Evolutionary conservation across 2,329 filamentous ascomycete genomes (phyloP).

Genomic region (Trichoderma breve): DNA sequence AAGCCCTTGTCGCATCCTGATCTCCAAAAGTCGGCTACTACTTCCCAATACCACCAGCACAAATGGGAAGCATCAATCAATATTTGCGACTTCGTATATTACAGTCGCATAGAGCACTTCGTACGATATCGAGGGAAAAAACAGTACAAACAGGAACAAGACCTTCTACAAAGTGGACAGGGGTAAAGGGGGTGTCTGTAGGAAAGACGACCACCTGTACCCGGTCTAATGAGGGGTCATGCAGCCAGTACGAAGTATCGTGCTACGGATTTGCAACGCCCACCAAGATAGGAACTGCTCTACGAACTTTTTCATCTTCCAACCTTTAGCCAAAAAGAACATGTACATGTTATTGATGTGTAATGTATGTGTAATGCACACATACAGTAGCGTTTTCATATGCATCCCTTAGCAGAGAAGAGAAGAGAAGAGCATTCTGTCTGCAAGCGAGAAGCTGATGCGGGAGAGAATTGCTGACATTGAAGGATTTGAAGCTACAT

Average conservation of each 20-base stretch:
- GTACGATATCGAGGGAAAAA: not conserved
- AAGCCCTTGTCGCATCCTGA: slow-evolving; percentile 8
- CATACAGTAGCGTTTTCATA: not conserved
- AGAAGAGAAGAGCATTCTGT: not conserved
- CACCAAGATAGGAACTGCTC: not conserved
- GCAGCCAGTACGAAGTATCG: not conserved
- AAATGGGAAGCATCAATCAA: not conserved
- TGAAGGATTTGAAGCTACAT: not conserved
- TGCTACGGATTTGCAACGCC: slow-evolving; percentile 1
- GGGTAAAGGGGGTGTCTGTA: slow-evolving; percentile 8
- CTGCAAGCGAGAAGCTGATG: not conserved
- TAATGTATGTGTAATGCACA: not conserved
- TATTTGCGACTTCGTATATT: not conserved
- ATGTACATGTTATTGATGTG: not conserved
- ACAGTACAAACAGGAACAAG: not conserved
- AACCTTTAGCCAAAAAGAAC: not conserved
- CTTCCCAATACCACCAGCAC: not conserved
- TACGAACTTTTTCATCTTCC: not conserved
- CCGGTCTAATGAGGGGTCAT: not conserved
- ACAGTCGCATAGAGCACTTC: not conserved
- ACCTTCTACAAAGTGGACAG: not conserved
- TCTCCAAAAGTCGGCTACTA: not conserved
- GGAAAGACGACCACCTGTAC: not conserved
- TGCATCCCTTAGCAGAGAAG: not conserved
- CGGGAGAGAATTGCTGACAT: not conserved